A percentile compares a stretch with the other conserved stretches of the same genome.
Conservation (phyloP, 345 rosid genomes). For the Eucalyptus leucophloia region DNA sequence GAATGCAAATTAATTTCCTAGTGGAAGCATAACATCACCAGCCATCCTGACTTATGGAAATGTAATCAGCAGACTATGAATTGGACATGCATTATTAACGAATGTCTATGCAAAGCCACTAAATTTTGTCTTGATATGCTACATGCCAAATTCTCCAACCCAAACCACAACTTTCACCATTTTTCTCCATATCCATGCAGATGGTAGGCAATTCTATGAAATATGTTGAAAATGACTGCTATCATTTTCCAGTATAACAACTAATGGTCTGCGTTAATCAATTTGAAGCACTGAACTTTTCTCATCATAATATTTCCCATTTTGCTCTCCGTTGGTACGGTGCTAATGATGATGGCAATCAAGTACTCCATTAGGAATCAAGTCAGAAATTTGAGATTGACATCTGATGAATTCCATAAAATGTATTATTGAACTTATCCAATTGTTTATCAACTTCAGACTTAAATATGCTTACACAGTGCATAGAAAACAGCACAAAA, state of each 20-base stretch:
- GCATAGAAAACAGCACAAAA: not conserved
- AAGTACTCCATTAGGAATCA: not conserved
- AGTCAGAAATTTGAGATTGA: not conserved
- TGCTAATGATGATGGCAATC: not conserved
- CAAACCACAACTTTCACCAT: not conserved
- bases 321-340: not conserved
- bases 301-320: not conserved
- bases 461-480: not conserved
- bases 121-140: not conserved
- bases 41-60: not conserved
- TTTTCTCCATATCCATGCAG: not conserved
- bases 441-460: not conserved
- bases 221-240: not conserved
- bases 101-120: not conserved
- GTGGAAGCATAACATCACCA: not conserved
- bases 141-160: not conserved
- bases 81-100: not conserved
- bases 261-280: not conserved
- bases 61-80: not conserved
- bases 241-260: not conserved
- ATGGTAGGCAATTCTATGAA: not conserved
- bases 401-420: not conserved
- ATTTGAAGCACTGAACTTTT: not conserved
- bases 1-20: not conserved
- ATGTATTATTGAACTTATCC: not conserved